Evolutionary conservation across 495 filamentous ascomycete genomes (phyloP), one percentile per base, ranked within the genome.

Genomic region (Aspergillus hancockii): DNA sequence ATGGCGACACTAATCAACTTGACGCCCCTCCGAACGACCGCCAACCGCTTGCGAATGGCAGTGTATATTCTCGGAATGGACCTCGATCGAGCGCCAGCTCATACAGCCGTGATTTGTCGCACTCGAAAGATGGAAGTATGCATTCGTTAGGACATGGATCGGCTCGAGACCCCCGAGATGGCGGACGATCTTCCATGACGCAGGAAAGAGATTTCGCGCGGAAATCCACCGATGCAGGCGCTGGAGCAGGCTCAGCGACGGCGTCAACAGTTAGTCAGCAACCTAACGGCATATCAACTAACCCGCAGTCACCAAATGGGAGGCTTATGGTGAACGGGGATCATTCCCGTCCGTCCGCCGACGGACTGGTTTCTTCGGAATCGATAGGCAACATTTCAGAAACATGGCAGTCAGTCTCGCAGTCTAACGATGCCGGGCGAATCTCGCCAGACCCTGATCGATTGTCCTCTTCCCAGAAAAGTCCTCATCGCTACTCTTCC

Each of bases 401-500:
- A 19, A 67, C 70, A 16, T 63, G 67, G 16, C 61, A 74, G 50
- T 74, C 73, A 54, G 69, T 72, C 16, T 68, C 74, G 13, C 65
- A 73, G 32, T 55, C 72, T 63, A 64, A 76, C 49, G 73, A 77
- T 43, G 49, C 58, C 8, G 70, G 75, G 31, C 75, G 77, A 47
- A 72, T 74, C 40, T 69, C 74, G 0, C 71, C 77, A 38, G 75
- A 71, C 64, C 67, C 62, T 52, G 78, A 64, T 67, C 78, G 67
- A 47, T 72, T 75, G 69, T 61, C 64, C 59, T 66, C 70, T 58
- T 63, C 67, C 63, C 61, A 72, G 65, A 77, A 66, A 63, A 72
- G 75, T 50, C 77, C 81, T 3, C 86, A 92, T 65, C 84, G 90
- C 63, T 88, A 88, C 57, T 93, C 91, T 8, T 92, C 90, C 7